Evolutionary conservation across 2,329 filamentous ascomycete genomes (phyloP).

Genomic region (Fusarium equiseti): DNA sequence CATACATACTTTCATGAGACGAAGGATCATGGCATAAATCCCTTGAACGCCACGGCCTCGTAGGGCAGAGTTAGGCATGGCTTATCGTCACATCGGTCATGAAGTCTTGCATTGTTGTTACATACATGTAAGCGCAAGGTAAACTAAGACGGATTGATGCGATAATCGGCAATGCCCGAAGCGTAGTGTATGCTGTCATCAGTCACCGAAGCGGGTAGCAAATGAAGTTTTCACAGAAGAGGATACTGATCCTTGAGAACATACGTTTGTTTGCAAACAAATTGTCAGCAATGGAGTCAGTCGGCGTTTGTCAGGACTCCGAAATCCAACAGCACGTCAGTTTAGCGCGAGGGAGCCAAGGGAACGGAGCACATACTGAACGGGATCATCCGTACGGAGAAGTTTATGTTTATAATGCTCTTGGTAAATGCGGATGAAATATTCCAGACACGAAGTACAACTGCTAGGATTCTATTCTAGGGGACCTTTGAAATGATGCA

Average conservation of each 20-base stretch:
- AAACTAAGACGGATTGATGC: slow-evolving; percentile 9
- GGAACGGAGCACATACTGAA: slow-evolving; percentile 5
- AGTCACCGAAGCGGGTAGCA: slow-evolving; percentile 10
- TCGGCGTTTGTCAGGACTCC: slow-evolving; percentile 11
- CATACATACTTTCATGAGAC: slow-evolving; percentile 13
- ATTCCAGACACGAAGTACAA: slow-evolving; percentile 22
- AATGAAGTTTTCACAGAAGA: not conserved
- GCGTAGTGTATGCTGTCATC: slow-evolving; percentile 20
- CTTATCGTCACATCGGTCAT: slow-evolving; percentile 12
- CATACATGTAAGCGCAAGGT: slow-evolving; percentile 22
- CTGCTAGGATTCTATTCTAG: slow-evolving; percentile 24
- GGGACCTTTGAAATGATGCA: slow-evolving; percentile 25
- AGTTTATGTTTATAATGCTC: not conserved
- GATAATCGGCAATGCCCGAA: slow-evolving; percentile 20
- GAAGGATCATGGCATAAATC: slow-evolving; percentile 23
- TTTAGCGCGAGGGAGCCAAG: slow-evolving; percentile 32
- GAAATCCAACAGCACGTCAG: slow-evolving; percentile 3
- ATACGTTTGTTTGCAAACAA: slow-evolving; percentile 7
- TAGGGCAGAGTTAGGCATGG: slow-evolving; percentile 25
- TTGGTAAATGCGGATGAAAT: slow-evolving; percentile 12
- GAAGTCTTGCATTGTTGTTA: slow-evolving; percentile 10
- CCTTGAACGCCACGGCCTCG: slow-evolving; percentile 16
- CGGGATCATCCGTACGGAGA: slow-evolving; percentile 3
- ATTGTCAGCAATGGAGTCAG: slow-evolving; percentile 23
- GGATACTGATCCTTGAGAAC: slow-evolving; percentile 3